A percentile compares a stretch with the other conserved stretches of the same genome.
Conservation (phyloP, 2,329 filamentous ascomycete species). For the Nemania sp. region DNA sequence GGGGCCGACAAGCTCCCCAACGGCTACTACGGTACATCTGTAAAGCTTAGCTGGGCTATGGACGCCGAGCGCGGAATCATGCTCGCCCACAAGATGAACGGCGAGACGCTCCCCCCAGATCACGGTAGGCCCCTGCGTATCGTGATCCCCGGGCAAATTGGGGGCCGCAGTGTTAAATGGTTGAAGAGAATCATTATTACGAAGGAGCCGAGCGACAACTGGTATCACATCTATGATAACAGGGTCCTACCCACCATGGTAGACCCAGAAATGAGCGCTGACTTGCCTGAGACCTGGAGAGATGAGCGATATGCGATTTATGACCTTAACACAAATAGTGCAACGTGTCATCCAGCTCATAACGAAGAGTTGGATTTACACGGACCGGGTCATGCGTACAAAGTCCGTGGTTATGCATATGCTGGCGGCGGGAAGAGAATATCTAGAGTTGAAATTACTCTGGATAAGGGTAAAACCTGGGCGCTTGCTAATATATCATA, state of each 20-base stretch:
- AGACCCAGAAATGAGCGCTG: slow-evolving; percentile 81
- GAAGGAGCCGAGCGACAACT: slow-evolving; percentile 84
- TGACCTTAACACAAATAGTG: slow-evolving; percentile 89
- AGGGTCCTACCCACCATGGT: slow-evolving; percentile 88
- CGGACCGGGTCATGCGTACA: slow-evolving; percentile 67
- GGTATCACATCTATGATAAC: slow-evolving; percentile 97
- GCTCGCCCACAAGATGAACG: slow-evolving; percentile 92
- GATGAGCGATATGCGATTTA: slow-evolving; percentile 95
- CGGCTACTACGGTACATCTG: slow-evolving; percentile 86
- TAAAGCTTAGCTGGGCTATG: slow-evolving; percentile 90
- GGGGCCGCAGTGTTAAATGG: slow-evolving; percentile 94
- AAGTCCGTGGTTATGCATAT: slow-evolving; percentile 85
- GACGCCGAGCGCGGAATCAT: slow-evolving; percentile 86
- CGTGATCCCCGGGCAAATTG: slow-evolving; percentile 91
- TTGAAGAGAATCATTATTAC: slow-evolving; percentile 84
- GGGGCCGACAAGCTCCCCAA: slow-evolving; percentile 90
- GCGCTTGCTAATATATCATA: slow-evolving; percentile 81
- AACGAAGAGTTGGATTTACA: slow-evolving; percentile 72
- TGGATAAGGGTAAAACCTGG: slow-evolving; percentile 88
- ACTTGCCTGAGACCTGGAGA: slow-evolving; percentile 81
- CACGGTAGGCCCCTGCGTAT: slow-evolving; percentile 87
- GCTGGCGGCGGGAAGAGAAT: slow-evolving; percentile 86
- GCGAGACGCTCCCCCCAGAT: slow-evolving; percentile 81
- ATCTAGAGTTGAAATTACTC: slow-evolving; percentile 83
- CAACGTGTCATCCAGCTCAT: slow-evolving; percentile 82